A percentile compares a stretch with the other conserved stretches of the same genome.
These are phyloP conservation scores for Ceraceosorus bombacis DNA, from an alignment of 1,284 basidiomycete species.

Conservation along the genomic window DNA sequence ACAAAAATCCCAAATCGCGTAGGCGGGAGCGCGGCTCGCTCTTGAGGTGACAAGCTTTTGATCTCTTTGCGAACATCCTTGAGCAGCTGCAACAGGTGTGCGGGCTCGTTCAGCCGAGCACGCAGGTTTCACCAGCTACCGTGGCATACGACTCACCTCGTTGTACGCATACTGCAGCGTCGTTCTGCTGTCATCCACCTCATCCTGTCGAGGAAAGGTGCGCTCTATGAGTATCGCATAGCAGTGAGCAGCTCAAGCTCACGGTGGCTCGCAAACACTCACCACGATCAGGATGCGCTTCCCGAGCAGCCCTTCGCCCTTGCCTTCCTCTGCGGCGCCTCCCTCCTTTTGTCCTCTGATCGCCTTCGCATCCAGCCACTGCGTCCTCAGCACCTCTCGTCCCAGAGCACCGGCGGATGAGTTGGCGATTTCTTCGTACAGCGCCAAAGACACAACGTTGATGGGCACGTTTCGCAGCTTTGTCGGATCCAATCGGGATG, in stretches of 20 bases:
- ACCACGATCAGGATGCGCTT: slow-evolving; percentile 46
- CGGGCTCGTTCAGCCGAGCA: too few relatives aligned
- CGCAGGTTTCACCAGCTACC: neutral
- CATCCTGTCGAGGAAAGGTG: slow-evolving; percentile 19
- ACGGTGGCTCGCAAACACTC: neutral
- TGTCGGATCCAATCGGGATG: slow-evolving; percentile 26
- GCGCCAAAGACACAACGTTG: slow-evolving; percentile 45
- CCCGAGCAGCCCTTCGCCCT: slow-evolving; percentile 43
- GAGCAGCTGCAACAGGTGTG: slow-evolving; percentile 17
- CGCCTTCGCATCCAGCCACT: slow-evolving; percentile 44
- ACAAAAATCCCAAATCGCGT: slow-evolving; percentile 48
- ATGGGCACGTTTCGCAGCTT: slow-evolving; percentile 47
- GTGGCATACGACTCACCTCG: slow-evolving; percentile 14
- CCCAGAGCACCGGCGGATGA: slow-evolving; percentile 36
- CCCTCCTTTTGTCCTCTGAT: slow-evolving; percentile 15
- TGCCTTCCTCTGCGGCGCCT: slow-evolving; percentile 31
- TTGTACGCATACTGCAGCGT: slow-evolving; percentile 47
- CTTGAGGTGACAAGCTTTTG: slow-evolving; percentile 29
- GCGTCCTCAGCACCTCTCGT: slow-evolving; percentile 44
- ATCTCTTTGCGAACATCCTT: slow-evolving; percentile 42
- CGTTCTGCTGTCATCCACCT: slow-evolving; percentile 47
- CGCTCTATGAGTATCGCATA: too few relatives aligned
- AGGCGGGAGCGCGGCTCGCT: slow-evolving; percentile 32
- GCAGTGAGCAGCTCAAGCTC: too few relatives aligned
- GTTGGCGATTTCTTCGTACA: slow-evolving; percentile 46